phyloP scores from a whole-genome alignment of 2,329 filamentous ascomycete species.

The Diplodia corticola region DNA sequence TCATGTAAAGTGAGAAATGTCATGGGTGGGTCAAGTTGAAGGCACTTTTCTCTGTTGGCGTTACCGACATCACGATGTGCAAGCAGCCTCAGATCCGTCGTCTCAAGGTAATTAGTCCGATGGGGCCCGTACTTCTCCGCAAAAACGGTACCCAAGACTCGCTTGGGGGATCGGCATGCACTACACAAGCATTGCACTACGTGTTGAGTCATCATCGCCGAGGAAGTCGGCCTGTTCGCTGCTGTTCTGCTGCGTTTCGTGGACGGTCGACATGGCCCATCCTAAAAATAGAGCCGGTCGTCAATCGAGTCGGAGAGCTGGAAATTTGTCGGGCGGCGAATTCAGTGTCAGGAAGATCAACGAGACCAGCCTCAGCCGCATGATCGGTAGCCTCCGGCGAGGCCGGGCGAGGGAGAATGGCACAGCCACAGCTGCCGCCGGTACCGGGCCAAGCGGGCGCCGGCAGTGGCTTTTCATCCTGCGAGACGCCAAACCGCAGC shows the following conservation, averaged over 20 bases:
- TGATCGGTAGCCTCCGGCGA: not conserved
- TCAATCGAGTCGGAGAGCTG: not conserved
- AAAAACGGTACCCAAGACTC: not conserved
- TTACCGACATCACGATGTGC: not conserved
- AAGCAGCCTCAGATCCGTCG: not conserved
- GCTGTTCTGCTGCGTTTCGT: not conserved
- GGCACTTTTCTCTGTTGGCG: not conserved
- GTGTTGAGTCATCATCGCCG: not conserved
- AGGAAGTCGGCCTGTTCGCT: no score
- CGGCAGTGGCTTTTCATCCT: not conserved
- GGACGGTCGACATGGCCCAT: not conserved
- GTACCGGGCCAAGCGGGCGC: no score
- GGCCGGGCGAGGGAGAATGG: not conserved
- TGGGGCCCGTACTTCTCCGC: not conserved
- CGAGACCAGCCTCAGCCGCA: slow-evolving; percentile 2
- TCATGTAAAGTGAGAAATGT: not conserved
- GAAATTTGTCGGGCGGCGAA: not conserved
- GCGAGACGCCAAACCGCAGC: not conserved
- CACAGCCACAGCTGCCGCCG: not conserved
- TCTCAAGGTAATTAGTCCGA: slow-evolving; percentile 4
- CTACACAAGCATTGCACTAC: not conserved
- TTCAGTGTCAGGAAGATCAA: not conserved
- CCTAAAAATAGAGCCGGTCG: not conserved
- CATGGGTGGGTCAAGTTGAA: not conserved
- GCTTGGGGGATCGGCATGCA: slow-evolving; percentile 4